phyloP scores from a whole-genome alignment of 805 yeast genomes.

The Ogataea philodendri region DNA sequence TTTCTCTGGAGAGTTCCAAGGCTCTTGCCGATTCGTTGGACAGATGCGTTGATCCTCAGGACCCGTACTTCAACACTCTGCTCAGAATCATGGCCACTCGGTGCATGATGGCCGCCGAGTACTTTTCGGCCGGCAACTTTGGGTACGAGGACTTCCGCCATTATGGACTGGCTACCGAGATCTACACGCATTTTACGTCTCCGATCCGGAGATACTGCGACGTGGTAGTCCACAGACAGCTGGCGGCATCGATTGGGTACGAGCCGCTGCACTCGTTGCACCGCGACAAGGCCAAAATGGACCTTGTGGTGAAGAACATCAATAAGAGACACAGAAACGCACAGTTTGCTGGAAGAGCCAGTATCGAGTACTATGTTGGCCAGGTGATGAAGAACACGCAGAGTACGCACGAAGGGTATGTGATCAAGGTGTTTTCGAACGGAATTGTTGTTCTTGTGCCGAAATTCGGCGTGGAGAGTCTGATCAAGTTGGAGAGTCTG shows the following conservation, averaged over 20 bases:
- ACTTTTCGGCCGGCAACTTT: constrained; percentile 86
- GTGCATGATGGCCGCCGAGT: constrained; percentile 99
- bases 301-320: constrained; percentile 80
- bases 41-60: constrained; percentile 75
- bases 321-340: constrained; percentile 96
- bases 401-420: constrained; percentile 80
- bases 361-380: constrained; percentile 96
- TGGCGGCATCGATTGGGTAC: constrained; percentile 97
- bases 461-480: constrained; percentile 91
- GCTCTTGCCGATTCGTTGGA: constrained; percentile 93
- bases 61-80: constrained; percentile 89
- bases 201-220: constrained; percentile 99
- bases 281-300: constrained; percentile 88
- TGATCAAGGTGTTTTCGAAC: constrained; percentile 87
- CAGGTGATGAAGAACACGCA: constrained; percentile 91
- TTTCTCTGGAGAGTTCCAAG: constrained; percentile 81
- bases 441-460: constrained; percentile 96
- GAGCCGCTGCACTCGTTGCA: constrained; percentile 80
- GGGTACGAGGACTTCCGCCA: constrained; percentile 92
- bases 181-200: constrained; percentile 96
- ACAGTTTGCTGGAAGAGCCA: constrained; percentile 97
- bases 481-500: constrained; percentile 76
- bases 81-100: constrained; percentile 96
- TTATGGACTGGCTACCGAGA: constrained; percentile 96
- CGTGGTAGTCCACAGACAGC: constrained; percentile 93